Base-by-base conservation (phyloP, 768 basidiomycete genomes). In the Pholiota molesta region DNA sequence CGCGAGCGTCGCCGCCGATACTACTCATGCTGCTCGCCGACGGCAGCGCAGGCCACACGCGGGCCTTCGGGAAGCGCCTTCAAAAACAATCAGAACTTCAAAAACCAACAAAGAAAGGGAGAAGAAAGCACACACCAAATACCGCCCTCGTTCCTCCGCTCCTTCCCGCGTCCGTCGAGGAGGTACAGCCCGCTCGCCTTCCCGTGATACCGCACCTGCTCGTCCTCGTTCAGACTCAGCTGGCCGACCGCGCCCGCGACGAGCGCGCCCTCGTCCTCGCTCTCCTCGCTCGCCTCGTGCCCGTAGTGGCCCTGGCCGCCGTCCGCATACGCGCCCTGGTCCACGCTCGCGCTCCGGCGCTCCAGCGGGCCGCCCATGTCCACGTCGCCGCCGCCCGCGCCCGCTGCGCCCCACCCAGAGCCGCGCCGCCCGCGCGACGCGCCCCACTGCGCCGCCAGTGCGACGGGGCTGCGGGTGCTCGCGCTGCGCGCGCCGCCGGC, bases 161-260 rank as follows among this genome's bases (percentile, higher is more conserved):
- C 81, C 78, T 68, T 91, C 90, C 57, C 80, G 85, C 62, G 84
- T 83, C 65, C 77, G 16, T 86, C 86, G 44, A 94, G 74, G 60
- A 95, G 78, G 72, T 95, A 87, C 64, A 95, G 73, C 1, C 93
- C 92, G 61, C 90, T 92, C 4, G 85, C 89, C 73, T 92, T 92
- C 29, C 94, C 93, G 68, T 96, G 94, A 73, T 89, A 95, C 39
- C 94, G 79, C 13, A 96, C 86, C 71, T 95, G 87, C 59, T 86
- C 83, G 57, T 95, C 91, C 76, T 96, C 94, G 68, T 96, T 94
- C 66, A 96, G 69, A 64, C 90, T 92, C 61, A 96, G 78, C 74
- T 95, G 93, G 2, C 94, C 94, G 5, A 95, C 83, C 29, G 92
- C 93, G 60, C 88, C 86, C 33, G 83, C 80, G 35, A 82, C 69